Percentiles rank a stretch among this genome's conserved stretches.
Evolutionary conservation across 108 stramenopile genomes (phyloP).

Genomic region (Epithemia pelagica): DNA sequence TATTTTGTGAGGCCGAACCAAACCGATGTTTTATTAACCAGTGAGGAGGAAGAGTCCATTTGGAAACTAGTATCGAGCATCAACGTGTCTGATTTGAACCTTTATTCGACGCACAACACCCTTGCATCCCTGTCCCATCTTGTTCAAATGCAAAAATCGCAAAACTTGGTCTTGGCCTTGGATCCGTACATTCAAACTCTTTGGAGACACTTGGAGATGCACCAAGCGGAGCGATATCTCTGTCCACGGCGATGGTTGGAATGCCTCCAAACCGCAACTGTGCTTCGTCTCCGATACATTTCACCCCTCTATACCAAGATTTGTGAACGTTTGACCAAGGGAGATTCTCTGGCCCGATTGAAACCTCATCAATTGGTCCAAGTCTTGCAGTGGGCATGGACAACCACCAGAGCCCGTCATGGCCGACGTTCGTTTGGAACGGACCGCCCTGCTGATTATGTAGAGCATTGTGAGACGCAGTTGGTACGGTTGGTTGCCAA

Average conservation of each 20-base stretch:
- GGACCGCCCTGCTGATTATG: too few relatives aligned
- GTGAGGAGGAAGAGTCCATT: too few relatives aligned
- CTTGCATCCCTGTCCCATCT: neutral
- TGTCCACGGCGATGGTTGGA: conserved; percentile 11
- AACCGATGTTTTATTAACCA: too few relatives aligned
- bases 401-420: neutral
- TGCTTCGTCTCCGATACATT: neutral
- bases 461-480: too few relatives aligned
- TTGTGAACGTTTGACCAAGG: conserved; percentile 10
- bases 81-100: neutral
- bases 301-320: neutral
- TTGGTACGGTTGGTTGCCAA: neutral
- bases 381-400: neutral
- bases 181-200: neutral
- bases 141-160: neutral
- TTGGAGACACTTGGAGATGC: neutral
- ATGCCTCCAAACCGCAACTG: neutral
- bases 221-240: neutral
- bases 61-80: too few relatives aligned
- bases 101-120: neutral
- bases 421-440: neutral
- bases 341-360: conserved; percentile 11
- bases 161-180: neutral
- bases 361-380: neutral
- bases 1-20: too few relatives aligned